Evolutionary conservation across 1,139 yeast species (phyloP), one percentile per base, ranked within the genome.

Genomic region (Suhomyces chickasaworum): DNA sequence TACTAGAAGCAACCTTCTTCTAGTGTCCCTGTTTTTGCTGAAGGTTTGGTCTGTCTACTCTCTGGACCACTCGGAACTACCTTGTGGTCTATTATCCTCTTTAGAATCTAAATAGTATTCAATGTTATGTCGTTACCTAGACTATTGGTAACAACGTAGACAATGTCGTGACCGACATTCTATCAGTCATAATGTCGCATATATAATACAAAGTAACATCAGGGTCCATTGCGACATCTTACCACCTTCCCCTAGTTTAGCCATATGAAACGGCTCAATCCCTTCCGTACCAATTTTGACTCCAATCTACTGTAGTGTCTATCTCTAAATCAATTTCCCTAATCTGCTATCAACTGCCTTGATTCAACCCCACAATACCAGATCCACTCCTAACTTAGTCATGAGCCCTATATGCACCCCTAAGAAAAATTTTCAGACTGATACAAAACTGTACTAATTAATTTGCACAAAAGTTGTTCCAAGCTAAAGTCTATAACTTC

Each of bases 391-490:
- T 5, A 15, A 10, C 7, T 13, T 7, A 8, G 32, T 29, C 17
- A 29, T 15, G 32, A 29, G 32, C 32, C 35, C 35, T 32, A 25
- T 35, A 21, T 41, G 39, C 44, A 35, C 25, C 27, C 35, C 31
- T 33, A 41, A 41, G 36, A 41, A 41, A 41, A 41, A 17, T 41
- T 41, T 41, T 41, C 44, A 41, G 29, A 13, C 20, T 23, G 13
- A 16, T 12, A 37, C 18, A 25, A 15, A 15, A 16, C 37, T 10
- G 21, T 22, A n/a, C 29, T n/a, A 16, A 9, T 13, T 10, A 4
- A 20, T 13, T 15, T 35, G 10, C 31, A 37, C 39, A 29, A 29
- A 13, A 13, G 6, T 29, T 29, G 17, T 15, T 5, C 32, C 8
- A 29, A 15, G 16, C 10, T 15, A 13, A 29, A 15, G 16, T 9